Conservation (phyloP, 306 rosid species). For the Vicia faba region DNA sequence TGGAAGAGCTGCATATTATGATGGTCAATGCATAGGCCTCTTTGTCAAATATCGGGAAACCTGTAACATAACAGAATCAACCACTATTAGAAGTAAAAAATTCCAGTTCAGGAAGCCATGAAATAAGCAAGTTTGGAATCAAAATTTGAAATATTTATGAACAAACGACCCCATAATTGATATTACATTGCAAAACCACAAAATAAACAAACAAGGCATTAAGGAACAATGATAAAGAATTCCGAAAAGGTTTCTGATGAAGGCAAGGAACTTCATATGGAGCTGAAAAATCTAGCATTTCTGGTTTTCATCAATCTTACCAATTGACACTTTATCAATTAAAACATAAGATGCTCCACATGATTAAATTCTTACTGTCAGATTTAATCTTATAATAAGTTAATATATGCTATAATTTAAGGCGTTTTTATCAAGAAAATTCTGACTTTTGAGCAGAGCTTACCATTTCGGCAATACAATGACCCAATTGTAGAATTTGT, state of each 20-base stretch:
- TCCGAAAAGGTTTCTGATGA: not conserved
- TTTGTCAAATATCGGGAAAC: not conserved
- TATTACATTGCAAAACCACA: not conserved
- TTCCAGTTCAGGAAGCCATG: not conserved
- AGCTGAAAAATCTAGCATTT: not conserved
- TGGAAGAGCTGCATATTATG: not conserved
- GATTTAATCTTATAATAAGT: not conserved
- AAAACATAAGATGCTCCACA: not conserved
- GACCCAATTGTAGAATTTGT: not conserved
- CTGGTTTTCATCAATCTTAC: not conserved
- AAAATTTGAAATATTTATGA: not conserved
- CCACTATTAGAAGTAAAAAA: not conserved
- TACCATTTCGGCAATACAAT: not conserved
- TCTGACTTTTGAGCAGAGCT: not conserved
- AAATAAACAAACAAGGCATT: not conserved
- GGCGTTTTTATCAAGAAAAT: not conserved
- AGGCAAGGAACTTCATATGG: not conserved
- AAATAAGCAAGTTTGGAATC: not conserved
- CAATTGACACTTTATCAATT: not conserved
- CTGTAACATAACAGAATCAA: not conserved
- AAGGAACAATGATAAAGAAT: not conserved
- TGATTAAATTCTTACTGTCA: not conserved
- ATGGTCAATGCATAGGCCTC: not conserved
- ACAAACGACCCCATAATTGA: not conserved
- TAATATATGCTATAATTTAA: not conserved